Conservation (phyloP, 2,329 filamentous ascomycete genomes). For the Phyllosticta citriasiana region DNA sequence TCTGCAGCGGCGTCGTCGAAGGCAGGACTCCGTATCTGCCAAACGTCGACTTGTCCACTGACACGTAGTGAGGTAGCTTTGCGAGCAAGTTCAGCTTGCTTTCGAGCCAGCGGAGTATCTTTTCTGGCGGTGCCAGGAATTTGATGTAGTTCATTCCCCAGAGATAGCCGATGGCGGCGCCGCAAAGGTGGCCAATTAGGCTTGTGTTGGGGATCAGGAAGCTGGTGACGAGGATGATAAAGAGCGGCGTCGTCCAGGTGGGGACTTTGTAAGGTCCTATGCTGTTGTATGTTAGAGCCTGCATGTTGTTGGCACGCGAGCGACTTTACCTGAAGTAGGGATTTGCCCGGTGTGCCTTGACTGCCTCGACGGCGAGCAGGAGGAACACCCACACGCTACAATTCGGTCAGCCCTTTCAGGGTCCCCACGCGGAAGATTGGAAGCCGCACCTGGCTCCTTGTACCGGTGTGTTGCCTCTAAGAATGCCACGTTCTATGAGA, state of each 20-base stretch:
- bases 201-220: conserved; percentile 73
- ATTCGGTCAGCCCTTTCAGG: conserved; percentile 2
- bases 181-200: conserved; percentile 77
- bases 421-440: too few species aligned
- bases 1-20: conserved; percentile 11
- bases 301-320: conserved; percentile 23
- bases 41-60: conserved; percentile 91
- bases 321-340: conserved; percentile 57
- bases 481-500: conserved; percentile 61
- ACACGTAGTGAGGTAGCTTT: conserved; percentile 82
- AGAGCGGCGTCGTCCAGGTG: conserved; percentile 83
- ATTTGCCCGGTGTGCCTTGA: conserved; percentile 73
- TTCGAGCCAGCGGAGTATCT: conserved; percentile 79
- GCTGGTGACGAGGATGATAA: conserved; percentile 62
- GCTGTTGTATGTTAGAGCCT: conserved; percentile 22
- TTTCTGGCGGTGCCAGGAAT: conserved; percentile 81
- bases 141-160: conserved; percentile 82
- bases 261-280: conserved; percentile 63
- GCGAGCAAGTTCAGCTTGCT: conserved; percentile 76
- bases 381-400: conserved; percentile 84
- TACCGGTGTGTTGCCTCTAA: conserved; percentile 62
- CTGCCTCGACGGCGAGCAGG: conserved; percentile 71
- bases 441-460: conserved; percentile 67
- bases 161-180: conserved; percentile 73
- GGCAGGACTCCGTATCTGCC: conserved; percentile 86